Conservation (phyloP, 768 basidiomycete genomes). For the Naematelia aurantialba region DNA sequence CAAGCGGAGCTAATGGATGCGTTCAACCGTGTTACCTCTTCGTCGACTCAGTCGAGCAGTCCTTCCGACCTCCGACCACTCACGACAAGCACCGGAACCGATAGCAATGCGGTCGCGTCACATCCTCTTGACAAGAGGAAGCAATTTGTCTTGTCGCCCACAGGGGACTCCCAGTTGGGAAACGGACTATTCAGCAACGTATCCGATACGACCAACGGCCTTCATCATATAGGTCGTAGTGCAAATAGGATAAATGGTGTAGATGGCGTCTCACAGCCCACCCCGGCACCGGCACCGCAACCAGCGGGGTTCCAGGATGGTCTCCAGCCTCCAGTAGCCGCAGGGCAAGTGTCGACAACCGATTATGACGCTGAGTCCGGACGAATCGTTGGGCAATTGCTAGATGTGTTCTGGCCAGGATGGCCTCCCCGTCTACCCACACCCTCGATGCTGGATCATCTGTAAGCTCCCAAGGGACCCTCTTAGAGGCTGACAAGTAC, state of each 20-base stretch:
- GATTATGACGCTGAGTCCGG: constrained; percentile 26
- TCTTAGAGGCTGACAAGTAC: constrained; percentile 6
- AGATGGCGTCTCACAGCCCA: too few relatives aligned
- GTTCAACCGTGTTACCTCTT: not conserved
- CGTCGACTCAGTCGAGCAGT: not conserved
- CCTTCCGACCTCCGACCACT: not conserved
- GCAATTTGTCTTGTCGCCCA: not conserved
- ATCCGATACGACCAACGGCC: not conserved
- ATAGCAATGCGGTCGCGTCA: not conserved
- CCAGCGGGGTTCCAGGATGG: not conserved
- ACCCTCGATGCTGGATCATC: constrained; percentile 30
- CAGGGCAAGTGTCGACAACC: constrained; percentile 1
- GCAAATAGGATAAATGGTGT: not conserved
- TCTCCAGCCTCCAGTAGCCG: not conserved
- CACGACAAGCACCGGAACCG: not conserved
- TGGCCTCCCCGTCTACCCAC: constrained; percentile 33
- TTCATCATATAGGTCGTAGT: too few relatives aligned
- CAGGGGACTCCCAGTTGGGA: not conserved
- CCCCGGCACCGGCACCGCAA: not conserved
- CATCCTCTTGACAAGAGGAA: not conserved
- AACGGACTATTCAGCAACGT: not conserved
- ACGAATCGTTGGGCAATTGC: constrained; percentile 19
- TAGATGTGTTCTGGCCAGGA: constrained; percentile 31
- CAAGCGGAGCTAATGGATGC: constrained; percentile 8
- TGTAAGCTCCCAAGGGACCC: constrained; percentile 9